Percentiles rank a stretch among this genome's conserved stretches.
These are phyloP conservation scores for Amphirosellinia nigrospora DNA, from an alignment of 495 filamentous ascomycete species.

Conservation along the genomic window DNA sequence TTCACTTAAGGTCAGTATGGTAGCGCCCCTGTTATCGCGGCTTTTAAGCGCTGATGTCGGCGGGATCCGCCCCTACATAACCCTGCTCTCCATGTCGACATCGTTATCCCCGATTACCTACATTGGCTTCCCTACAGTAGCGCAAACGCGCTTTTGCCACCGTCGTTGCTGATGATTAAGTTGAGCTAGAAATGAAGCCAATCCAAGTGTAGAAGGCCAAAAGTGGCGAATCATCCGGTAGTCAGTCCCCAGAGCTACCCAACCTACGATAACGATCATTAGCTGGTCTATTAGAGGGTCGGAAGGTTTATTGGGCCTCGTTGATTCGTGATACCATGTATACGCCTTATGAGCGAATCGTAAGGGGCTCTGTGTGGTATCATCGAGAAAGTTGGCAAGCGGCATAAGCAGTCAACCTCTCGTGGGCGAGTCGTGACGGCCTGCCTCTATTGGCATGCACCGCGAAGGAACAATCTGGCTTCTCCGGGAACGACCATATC, in stretches of 20 bases:
- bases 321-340: background rate
- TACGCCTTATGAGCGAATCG: slow-evolving; percentile 5
- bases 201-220: slow-evolving; percentile 22
- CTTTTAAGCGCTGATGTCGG: slow-evolving; percentile 2
- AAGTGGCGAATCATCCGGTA: background rate
- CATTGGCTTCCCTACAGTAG: background rate
- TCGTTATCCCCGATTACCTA: background rate
- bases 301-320: background rate
- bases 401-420: slow-evolving; percentile 5
- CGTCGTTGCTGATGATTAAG: background rate
- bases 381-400: background rate
- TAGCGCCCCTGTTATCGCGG: background rate
- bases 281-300: background rate
- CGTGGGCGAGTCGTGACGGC: slow-evolving; percentile 9
- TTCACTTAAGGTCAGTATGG: background rate
- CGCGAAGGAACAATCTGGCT: slow-evolving; percentile 10
- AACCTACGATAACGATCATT: background rate
- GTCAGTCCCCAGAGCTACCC: background rate
- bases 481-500: slow-evolving; percentile 9
- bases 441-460: slow-evolving; percentile 24
- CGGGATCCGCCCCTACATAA: slow-evolving; percentile 9
- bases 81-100: slow-evolving; percentile 17
- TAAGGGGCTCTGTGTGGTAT: slow-evolving; percentile 8
- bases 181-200: slow-evolving; percentile 14
- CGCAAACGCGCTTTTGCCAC: background rate